phyloP scores from a whole-genome alignment of 2,329 filamentous ascomycete genomes.

The Leptodontidium sp. region DNA sequence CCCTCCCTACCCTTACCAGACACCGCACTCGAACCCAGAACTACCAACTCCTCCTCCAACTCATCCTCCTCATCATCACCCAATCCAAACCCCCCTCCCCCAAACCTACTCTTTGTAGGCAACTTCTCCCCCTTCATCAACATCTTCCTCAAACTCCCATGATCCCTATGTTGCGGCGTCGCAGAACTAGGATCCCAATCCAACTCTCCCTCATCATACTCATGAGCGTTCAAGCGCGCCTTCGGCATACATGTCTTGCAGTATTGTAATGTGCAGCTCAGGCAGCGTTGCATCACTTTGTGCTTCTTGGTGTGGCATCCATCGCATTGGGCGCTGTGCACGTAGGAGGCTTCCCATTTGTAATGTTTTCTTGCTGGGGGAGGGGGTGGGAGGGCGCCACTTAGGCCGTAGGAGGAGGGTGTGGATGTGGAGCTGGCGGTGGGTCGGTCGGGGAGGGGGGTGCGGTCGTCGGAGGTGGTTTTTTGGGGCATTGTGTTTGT shows the following conservation, averaged over 20 bases:
- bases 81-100: background rate
- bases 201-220: background rate
- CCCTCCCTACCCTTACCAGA: background rate
- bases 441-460: background rate
- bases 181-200: background rate
- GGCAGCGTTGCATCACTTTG: background rate
- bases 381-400: background rate
- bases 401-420: background rate
- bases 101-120: background rate
- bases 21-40: too few relatives aligned
- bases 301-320: constrained; percentile 14
- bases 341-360: background rate
- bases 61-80: background rate
- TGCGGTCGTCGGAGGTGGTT: background rate
- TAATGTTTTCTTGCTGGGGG: background rate
- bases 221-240: background rate
- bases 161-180: background rate
- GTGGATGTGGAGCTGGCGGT: background rate
- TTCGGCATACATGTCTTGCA: background rate
- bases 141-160: constrained; percentile 10
- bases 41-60: background rate
- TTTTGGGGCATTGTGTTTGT: background rate
- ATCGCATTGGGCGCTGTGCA: constrained; percentile 6
- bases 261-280: background rate
- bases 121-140: background rate